Evolutionary conservation across 257 asterid genomes (phyloP).

Genomic region (Solanum raphanifolium): DNA sequence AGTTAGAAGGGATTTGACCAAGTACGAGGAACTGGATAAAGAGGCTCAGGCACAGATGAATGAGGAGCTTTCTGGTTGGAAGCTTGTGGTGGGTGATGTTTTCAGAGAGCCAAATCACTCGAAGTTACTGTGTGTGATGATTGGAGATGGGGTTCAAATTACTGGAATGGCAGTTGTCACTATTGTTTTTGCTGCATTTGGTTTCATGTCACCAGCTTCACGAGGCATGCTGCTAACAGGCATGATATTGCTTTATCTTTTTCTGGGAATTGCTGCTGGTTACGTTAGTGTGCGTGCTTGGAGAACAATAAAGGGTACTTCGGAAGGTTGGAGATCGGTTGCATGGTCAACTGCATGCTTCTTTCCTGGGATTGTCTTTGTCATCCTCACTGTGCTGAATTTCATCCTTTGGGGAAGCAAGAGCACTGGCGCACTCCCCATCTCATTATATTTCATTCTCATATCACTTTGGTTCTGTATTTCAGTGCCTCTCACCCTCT

Average conservation of each 20-base stretch:
- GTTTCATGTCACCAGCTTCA: slow-evolving; percentile 89
- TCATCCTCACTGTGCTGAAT: slow-evolving; percentile 56
- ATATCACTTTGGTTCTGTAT: slow-evolving; percentile 78
- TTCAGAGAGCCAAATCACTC: slow-evolving; percentile 71
- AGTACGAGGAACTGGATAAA: slow-evolving; percentile 79
- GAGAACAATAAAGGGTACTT: slow-evolving; percentile 54
- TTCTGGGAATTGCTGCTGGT: slow-evolving; percentile 72
- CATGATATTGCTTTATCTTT: slow-evolving; percentile 76
- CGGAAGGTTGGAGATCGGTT: slow-evolving; percentile 71
- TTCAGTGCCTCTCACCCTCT: slow-evolving; percentile 75
- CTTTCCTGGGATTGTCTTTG: slow-evolving; percentile 74
- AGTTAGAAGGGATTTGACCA: slow-evolving; percentile 76
- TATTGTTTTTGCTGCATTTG: slow-evolving; percentile 68
- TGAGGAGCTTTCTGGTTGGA: slow-evolving; percentile 90
- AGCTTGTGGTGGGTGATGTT: slow-evolving; percentile 85
- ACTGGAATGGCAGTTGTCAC: slow-evolving; percentile 73
- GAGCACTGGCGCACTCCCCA: slow-evolving; percentile 79
- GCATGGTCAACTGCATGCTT: slow-evolving; percentile 73
- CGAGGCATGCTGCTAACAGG: slow-evolving; percentile 83
- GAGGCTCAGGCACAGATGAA: slow-evolving; percentile 88
- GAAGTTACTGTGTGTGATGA: slow-evolving; percentile 63
- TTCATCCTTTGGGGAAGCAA: slow-evolving; percentile 85
- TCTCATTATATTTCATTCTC: slow-evolving; percentile 55
- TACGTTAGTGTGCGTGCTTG: slow-evolving; percentile 59
- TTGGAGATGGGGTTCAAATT: slow-evolving; percentile 75